Conservation (phyloP, 805 yeast genomes). For the Kodamaea neixiangensis region DNA sequence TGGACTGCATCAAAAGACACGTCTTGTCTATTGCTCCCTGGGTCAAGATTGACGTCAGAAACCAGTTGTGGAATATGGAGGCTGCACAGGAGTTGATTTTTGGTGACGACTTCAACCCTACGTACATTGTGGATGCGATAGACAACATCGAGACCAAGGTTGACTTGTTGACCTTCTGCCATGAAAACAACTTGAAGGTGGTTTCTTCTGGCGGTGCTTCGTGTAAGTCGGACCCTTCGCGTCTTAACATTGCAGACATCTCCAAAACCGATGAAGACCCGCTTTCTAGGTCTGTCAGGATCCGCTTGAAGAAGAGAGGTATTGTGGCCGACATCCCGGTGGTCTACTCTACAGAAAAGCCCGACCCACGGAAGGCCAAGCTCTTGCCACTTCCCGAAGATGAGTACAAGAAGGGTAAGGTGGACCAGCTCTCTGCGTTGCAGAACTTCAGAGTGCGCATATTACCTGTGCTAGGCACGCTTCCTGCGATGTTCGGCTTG, state of each 20-base stretch:
- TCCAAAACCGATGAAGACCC: constrained; percentile 94
- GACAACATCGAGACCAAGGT: constrained; percentile 97
- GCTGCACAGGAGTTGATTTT: constrained; percentile 62
- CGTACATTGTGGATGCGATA: constrained; percentile 89
- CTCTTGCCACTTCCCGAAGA: constrained; percentile 82
- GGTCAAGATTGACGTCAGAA: constrained; percentile 76
- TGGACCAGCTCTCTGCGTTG: constrained; percentile 83
- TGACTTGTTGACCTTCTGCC: constrained; percentile 76
- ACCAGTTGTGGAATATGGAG: constrained; percentile 73
- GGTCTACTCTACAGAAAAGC: constrained; percentile 93
- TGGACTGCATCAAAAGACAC: constrained; percentile 72
- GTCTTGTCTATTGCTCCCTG: constrained; percentile 86
- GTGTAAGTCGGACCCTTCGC: constrained; percentile 91
- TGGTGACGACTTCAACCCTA: constrained; percentile 55
- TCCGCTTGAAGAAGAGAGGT: constrained; percentile 79
- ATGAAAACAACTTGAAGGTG: constrained; percentile 60
- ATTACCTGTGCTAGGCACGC: constrained; percentile 92
- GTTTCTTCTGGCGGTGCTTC: constrained; percentile 97
- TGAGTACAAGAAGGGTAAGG: constrained; percentile 77
- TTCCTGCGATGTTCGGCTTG: constrained; percentile 96
- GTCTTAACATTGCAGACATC: constrained; percentile 87
- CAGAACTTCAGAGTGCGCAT: constrained; percentile 92
- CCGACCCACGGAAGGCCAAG: constrained; percentile 91
- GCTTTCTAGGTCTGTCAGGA: constrained; percentile 80
- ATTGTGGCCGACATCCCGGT: constrained; percentile 76